Base-by-base conservation (phyloP, 148 eudicot species). In the Camellia lanceoleosa region DNA sequence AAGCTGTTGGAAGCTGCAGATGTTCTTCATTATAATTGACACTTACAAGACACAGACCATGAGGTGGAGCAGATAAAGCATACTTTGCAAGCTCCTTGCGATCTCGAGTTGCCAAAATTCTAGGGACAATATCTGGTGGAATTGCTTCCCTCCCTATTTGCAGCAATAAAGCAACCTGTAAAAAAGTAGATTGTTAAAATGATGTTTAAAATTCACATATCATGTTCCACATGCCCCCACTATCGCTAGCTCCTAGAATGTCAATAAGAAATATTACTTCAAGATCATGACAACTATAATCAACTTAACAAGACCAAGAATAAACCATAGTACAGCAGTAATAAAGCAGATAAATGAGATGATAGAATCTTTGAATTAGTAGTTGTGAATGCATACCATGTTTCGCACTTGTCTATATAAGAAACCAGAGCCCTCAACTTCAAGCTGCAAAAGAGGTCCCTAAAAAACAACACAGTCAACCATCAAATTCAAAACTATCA, bases 351-450 rank as follows among this genome's bases (percentile, higher is more conserved):
- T 38, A 65, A 65, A 12, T n/a, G 2, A 1, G 60, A 6, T 60
- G 9, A 44, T 10, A 82, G 19, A 64, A 41, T 60, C 41, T 11
- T 12, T 69, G 23, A 46, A 70, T 13, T 13, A 61, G 46, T 1
- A 56, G 16, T n/a, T 9, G 47, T 16, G 51, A 8, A 79, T 41
- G 44, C 14, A 52, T 84, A 93, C 98, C 98, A 95, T 95, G 90
- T 95, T 95, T 73, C 98, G 83, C 79, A 95, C 97, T 93, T 95
- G 98, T 85, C 96, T 87, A 80, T 95, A 95, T 73, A 95, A 71
- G 83, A 95, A 95, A 38, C 98, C 97, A n/a, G 97, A 90, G 72
- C 98, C 98, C 88, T 95, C 97, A 83, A 95, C 94, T 85, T 95
- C 98, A 73, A 93, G 90, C 89, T 93, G 94, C 88, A 95, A 43